Percentiles rank a stretch among this genome's conserved stretches.
Conservation (phyloP, 192 early-diverging fungal species). For the Phycomyces nitens region DNA sequence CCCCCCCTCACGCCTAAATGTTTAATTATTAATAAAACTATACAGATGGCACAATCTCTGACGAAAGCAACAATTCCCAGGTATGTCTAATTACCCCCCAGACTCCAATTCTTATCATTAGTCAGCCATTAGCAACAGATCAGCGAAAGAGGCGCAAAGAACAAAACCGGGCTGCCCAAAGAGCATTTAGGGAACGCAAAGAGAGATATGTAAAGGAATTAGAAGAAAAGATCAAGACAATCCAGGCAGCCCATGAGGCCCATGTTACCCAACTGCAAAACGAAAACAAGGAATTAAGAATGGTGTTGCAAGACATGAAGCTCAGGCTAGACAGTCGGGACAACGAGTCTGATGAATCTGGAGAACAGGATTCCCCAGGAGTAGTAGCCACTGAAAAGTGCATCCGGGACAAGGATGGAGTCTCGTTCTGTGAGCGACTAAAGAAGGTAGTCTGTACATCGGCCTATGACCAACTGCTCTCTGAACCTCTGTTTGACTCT, state of each 20-base stretch:
- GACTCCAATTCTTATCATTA: neutral
- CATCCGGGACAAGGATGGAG: conserved; percentile 27
- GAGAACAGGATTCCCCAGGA: too few relatives aligned
- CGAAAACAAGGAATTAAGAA: conserved; percentile 4
- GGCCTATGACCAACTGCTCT: conserved; percentile 27
- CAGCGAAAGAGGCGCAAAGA: conserved; percentile 29
- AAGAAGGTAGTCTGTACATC: conserved; percentile 31
- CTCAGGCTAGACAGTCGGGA: neutral
- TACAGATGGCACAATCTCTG: too few relatives aligned
- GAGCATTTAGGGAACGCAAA: conserved; percentile 85
- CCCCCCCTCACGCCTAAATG: too few relatives aligned
- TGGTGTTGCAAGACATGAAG: neutral
- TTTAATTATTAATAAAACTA: too few relatives aligned
- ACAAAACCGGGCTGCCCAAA: conserved; percentile 38
- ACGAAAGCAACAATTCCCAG: too few relatives aligned
- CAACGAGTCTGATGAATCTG: neutral
- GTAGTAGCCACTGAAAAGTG: conserved; percentile 1
- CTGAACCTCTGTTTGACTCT: conserved; percentile 29
- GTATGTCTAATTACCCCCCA: neutral
- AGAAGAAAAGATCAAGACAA: conserved; percentile 69
- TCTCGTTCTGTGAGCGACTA: conserved; percentile 30
- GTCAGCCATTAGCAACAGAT: neutral
- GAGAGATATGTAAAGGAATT: conserved; percentile 78
- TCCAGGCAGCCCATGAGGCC: conserved; percentile 54
- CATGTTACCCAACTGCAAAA: conserved; percentile 35